Evolutionary conservation across 495 filamentous ascomycete genomes (phyloP).

Genomic region (Talaromyces nanjingensis): DNA sequence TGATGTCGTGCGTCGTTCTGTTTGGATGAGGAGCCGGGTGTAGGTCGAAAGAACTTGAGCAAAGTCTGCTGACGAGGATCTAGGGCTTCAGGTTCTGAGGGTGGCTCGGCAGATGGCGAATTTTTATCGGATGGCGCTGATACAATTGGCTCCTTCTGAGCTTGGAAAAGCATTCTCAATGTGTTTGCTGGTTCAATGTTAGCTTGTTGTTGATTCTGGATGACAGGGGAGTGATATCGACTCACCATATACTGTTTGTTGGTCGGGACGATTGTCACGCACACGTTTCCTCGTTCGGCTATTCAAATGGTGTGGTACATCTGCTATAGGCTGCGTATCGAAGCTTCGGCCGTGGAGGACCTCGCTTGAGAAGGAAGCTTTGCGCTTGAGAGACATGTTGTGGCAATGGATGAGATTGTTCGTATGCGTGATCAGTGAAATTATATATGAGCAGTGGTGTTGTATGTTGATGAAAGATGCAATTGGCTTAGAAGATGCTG

Average conservation of each 20-base stretch:
- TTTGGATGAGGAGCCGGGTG: constrained; percentile 22
- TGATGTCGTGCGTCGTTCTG: constrained; percentile 4
- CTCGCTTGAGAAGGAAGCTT: constrained; percentile 35
- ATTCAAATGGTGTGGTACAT: constrained; percentile 34
- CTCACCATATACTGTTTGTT: constrained; percentile 40
- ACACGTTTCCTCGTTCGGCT: constrained; percentile 48
- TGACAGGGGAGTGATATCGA: not conserved
- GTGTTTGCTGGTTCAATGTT: constrained; percentile 33
- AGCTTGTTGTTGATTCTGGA: constrained; percentile 10
- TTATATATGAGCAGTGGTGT: not conserved
- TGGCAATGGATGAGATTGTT: not conserved
- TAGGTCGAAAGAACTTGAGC: constrained; percentile 37
- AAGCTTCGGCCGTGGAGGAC: constrained; percentile 25
- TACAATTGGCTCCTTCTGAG: constrained; percentile 22
- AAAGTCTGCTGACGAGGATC: constrained; percentile 42
- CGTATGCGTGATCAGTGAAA: not conserved
- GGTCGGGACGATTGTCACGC: constrained; percentile 40
- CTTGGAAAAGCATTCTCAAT: constrained; percentile 38
- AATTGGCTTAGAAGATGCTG: not conserved
- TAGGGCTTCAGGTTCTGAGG: constrained; percentile 20
- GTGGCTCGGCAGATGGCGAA: not conserved
- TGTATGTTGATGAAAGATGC: not conserved
- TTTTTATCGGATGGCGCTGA: not conserved
- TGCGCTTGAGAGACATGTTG: constrained; percentile 45
- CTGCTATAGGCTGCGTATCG: constrained; percentile 16